Base-by-base conservation (phyloP, 345 rosid genomes). In the Hypericum perforatum region DNA sequence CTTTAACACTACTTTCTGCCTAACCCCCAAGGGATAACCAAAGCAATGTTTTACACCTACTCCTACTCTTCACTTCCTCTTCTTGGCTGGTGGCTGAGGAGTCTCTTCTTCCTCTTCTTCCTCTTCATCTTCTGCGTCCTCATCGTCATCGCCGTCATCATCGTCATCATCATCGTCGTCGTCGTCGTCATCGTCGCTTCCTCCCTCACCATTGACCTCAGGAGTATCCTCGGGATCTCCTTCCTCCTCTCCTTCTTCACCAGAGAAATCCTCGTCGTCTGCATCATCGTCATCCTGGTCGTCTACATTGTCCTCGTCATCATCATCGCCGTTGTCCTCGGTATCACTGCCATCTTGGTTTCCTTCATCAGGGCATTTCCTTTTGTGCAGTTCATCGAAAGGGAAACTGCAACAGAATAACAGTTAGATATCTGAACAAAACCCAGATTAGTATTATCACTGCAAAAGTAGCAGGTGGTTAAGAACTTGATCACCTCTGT, bases 281-380 rank as follows among this genome's bases (percentile, higher is more conserved):
- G 49, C 76, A 59, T 49, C 53, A 1, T 49, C 39, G 5, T 13
- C 53, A 9, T 12, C 11, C 11, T 39, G 39, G 36, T 22, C 53
- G 0, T 29, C 53, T 16, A 11, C 53, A 11, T 22, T 49, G 5
- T 9, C 38, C 36, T 16, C 53, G 5, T 22, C 53, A 49, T 49
- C 53, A 14, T 49, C 53, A 7, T 49, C 39, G 5, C 36, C 53
- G 29, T 77, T 78, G 44, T 80, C 81, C 56, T 80, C 78, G 3
- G 77, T 73, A 40, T 80, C 82, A 52, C 81, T 60, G 14, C 58
- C 72, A 53, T 77, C 86, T 54, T 57, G 55, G 43, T 66, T 80
- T 52, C 75, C 73, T 0, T 68, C 70, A 59, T 61, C 75, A 49
- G 76, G 70, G 63, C 73, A 70, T 51, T 53, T 68, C 66, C 54